A percentile compares a stretch with the other conserved stretches of the same genome.
phyloP scores from a whole-genome alignment of 345 rosid species.

The Sonneratia caseolaris region DNA sequence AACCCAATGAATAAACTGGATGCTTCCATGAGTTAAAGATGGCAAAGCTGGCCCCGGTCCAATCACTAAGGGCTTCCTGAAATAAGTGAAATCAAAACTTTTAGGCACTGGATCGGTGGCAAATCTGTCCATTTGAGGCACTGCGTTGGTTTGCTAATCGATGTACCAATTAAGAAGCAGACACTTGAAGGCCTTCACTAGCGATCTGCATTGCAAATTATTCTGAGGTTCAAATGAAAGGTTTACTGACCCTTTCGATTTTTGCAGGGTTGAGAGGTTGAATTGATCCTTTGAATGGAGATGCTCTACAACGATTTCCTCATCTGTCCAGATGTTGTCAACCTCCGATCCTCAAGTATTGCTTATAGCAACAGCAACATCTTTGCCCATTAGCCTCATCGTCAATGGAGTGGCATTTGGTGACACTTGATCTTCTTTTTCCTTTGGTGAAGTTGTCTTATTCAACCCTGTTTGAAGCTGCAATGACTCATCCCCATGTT shows the following conservation, averaged over 20 bases:
- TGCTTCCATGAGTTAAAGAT: slow-evolving; percentile 11
- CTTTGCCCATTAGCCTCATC: slow-evolving; percentile 67
- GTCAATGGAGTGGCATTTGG: slow-evolving; percentile 30
- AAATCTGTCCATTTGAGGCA: slow-evolving; percentile 14
- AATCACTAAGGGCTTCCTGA: slow-evolving; percentile 19
- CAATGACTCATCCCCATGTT: too few relatives aligned
- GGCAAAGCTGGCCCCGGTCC: slow-evolving; percentile 17
- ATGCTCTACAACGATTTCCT: slow-evolving; percentile 31
- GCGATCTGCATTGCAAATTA: slow-evolving; percentile 8
- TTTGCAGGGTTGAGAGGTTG: slow-evolving; percentile 18
- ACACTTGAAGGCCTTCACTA: slow-evolving; percentile 16
- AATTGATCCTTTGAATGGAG: slow-evolving; percentile 17
- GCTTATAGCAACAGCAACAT: slow-evolving; percentile 42
- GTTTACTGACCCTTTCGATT: slow-evolving; percentile 16
- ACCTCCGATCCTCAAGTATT: slow-evolving; percentile 20
- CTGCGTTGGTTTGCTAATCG: slow-evolving; percentile 19
- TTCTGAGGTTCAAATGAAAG: slow-evolving; percentile 16
- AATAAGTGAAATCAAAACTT: slow-evolving; percentile 16
- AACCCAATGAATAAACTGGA: slow-evolving; percentile 13
- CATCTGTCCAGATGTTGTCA: slow-evolving; percentile 31
- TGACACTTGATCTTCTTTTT: slow-evolving; percentile 18
- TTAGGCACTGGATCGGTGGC: not conserved
- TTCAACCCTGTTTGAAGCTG: too few relatives aligned
- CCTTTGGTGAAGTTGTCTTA: slow-evolving; percentile 10
- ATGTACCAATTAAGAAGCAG: slow-evolving; percentile 21